A percentile compares a stretch with the other conserved stretches of the same genome.
Evolutionary conservation across 1,284 basidiomycete genomes (phyloP).

Genomic region (Puccinia horiana): DNA sequence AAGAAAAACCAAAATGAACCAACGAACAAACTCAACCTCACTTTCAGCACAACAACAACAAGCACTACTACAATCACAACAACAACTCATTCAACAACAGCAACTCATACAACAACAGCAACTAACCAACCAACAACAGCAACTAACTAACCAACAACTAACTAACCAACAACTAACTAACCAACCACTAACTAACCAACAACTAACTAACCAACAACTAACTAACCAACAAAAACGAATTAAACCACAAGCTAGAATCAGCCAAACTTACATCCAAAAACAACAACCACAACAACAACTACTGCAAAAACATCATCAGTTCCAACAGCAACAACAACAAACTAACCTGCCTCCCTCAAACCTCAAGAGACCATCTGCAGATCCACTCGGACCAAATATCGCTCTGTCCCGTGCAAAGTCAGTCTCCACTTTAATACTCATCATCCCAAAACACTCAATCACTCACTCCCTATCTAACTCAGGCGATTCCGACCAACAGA

Average conservation of each 20-base stretch:
- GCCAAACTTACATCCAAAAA: background rate
- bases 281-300: background rate
- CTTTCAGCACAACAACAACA: background rate
- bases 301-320: constrained; percentile 6
- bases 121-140: constrained; percentile 5
- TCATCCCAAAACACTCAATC: background rate
- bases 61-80: constrained; percentile 14
- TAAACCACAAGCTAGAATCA: constrained; percentile 19
- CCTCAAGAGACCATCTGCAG: constrained; percentile 34
- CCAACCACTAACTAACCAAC: background rate
- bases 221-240: background rate
- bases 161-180: background rate
- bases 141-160: background rate
- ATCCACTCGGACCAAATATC: constrained; percentile 30
- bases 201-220: constrained; percentile 31
- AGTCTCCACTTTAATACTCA: background rate
- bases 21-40: background rate
- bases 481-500: constrained; percentile 45
- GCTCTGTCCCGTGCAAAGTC: constrained; percentile 38
- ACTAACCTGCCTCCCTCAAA: background rate
- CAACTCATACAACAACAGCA: background rate
- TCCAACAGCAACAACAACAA: constrained; percentile 5
- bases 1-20: background rate
- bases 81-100: background rate
- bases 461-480: background rate